A percentile compares a stretch with the other conserved stretches of the same genome.
Evolutionary conservation across 2,329 filamentous ascomycete species (phyloP).

Genomic region (Penicillium oxalicum): DNA sequence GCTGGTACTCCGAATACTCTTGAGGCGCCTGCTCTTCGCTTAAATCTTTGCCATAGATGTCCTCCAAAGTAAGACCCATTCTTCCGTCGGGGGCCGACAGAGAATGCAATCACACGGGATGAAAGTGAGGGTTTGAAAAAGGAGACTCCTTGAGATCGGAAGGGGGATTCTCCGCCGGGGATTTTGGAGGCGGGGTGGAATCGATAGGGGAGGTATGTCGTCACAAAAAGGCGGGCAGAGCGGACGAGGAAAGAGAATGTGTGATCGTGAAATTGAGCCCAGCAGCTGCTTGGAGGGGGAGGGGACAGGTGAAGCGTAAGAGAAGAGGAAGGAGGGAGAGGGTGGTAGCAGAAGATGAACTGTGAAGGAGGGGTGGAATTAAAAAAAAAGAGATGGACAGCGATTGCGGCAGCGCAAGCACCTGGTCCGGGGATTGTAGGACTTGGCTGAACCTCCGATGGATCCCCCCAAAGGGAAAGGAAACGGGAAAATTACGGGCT

Average conservation of each 20-base stretch:
- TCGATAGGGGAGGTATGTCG: conserved; percentile 19
- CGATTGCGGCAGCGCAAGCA: conserved; percentile 15
- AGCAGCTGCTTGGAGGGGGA: conserved; percentile 14
- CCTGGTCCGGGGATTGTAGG: conserved; percentile 18
- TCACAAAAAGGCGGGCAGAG: conserved; percentile 22
- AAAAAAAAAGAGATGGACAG: conserved; percentile 9
- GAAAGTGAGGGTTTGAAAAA: conserved; percentile 9
- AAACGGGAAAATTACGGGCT: conserved; percentile 21
- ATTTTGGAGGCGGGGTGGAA: conserved; percentile 14
- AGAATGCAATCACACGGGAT: conserved; percentile 27
- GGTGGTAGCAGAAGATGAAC: conserved; percentile 3
- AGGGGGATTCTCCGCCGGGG: conserved; percentile 15
- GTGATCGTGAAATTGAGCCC: conserved; percentile 14
- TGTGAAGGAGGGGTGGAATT: conserved; percentile 9
- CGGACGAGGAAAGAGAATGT: conserved; percentile 12
- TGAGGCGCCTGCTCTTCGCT: conserved; percentile 39
- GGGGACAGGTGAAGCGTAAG: conserved; percentile 5
- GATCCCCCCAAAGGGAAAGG: background rate
- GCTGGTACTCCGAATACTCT: conserved; percentile 49
- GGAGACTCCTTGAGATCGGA: conserved; percentile 4
- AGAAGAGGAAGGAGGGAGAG: conserved; percentile 7
- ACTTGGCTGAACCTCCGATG: conserved; percentile 8
- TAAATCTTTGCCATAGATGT: conserved; percentile 44
- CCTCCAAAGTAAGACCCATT: conserved; percentile 48
- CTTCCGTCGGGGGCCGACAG: conserved; percentile 42